Evolutionary conservation across 1,139 yeast species (phyloP), one percentile per base, ranked within the genome.

Genomic region (Debaryomyces udenii): DNA sequence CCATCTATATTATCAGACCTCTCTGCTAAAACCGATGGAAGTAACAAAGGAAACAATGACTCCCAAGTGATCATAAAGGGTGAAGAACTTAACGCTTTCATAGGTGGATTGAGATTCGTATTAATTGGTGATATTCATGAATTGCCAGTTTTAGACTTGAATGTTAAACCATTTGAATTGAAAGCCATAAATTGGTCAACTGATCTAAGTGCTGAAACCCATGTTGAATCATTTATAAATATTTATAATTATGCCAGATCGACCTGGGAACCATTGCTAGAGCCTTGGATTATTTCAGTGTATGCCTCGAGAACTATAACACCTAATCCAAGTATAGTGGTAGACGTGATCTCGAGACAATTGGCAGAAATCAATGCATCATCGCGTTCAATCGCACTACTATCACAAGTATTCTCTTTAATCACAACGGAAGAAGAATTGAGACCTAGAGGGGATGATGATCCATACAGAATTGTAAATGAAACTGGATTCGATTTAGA

Each of bases 261-360:
- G 0, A 81, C 94, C 0, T 94, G 99, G 99, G 99, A 94, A 53
- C 98, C 99, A 0, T 68, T 94, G 35, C 62, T 93, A 37, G 99
- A 94, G 53, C 83, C 93, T 0, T 87, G 96, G 88, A 86, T 91
- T 9, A 69, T 93, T 40, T 83, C 90, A 0, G 62, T 90, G 13
- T 90, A 87, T 58, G 80, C 86, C 2, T 71, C 86, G 0, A 78
- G 74, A 46, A 61, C 66, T 0, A 46, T 59, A 2, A 66, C 67
- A 2, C 76, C 81, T 0, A 74, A 76, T 9, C 61, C 75, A 22
- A 68, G 78, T 22, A 62, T 89, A 29, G 58, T 69, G 38, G 59
- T 80, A 9, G 93, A 87, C 52, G 66, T 91, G 9, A 78, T 80
- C 14, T 86, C 97, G 0, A 71, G 90, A 44, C 78, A 86, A 50